Conservation (phyloP, 257 asterid genomes). For the Solanum virginianum region DNA sequence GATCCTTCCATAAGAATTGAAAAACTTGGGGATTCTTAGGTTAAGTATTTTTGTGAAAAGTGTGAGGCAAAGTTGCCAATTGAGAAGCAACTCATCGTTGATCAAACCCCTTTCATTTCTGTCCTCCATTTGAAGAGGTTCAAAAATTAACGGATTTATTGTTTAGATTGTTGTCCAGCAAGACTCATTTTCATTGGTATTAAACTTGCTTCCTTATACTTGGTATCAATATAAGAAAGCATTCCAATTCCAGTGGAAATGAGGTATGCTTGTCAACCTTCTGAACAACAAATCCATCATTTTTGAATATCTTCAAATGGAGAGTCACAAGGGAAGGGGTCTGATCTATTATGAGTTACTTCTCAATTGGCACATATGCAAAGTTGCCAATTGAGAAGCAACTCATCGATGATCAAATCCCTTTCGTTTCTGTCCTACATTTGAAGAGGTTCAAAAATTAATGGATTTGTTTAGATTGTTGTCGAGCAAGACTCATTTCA, state of each 20-base stretch:
- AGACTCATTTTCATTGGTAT: too few relatives aligned
- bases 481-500: too few relatives aligned
- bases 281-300: conserved; percentile 48
- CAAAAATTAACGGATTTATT: conserved; percentile 43
- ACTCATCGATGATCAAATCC: conserved; percentile 49
- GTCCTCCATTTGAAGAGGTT: conserved; percentile 83
- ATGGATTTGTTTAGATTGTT: conserved; percentile 45
- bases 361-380: conserved; percentile 60
- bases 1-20: conserved; percentile 76
- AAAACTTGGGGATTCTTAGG: conserved; percentile 57
- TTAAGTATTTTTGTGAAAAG: conserved; percentile 57
- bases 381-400: conserved; percentile 68
- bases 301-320: conserved; percentile 83
- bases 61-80: conserved; percentile 58
- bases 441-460: conserved; percentile 72
- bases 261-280: conserved; percentile 61
- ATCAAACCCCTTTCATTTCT: conserved; percentile 53
- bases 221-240: conserved; percentile 35
- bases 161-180: conserved; percentile 20
- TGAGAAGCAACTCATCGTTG: conserved; percentile 69
- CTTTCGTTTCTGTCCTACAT: conserved; percentile 62
- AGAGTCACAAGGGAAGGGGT: conserved; percentile 58
- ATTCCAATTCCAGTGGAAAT: conserved; percentile 57
- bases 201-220: conserved; percentile 27
- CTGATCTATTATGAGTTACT: conserved; percentile 57